Evolutionary conservation across 2,329 filamentous ascomycete genomes (phyloP).

Genomic region (Lachnellula subtilissima): DNA sequence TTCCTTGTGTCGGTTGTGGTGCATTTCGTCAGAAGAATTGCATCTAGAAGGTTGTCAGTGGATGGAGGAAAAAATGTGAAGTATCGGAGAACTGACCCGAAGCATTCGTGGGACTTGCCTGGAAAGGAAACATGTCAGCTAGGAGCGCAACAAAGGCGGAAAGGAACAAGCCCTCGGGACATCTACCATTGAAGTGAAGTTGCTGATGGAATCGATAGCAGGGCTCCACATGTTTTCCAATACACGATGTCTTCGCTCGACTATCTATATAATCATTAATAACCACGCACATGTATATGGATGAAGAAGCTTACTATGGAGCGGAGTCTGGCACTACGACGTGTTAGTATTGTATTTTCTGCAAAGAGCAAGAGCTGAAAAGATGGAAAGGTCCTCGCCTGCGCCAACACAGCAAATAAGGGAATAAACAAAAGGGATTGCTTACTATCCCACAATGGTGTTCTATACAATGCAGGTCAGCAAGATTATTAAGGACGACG

Average conservation of each 20-base stretch:
- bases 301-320: constrained; percentile 22
- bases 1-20: constrained; percentile 29
- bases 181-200: constrained; percentile 30
- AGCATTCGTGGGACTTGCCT: constrained; percentile 10
- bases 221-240: constrained; percentile 32
- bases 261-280: constrained; percentile 20
- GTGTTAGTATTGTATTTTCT: too few relatives aligned
- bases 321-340: constrained; percentile 21
- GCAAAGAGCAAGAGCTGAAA: too few relatives aligned
- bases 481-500: background rate
- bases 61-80: background rate
- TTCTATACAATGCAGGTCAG: constrained; percentile 21
- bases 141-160: background rate
- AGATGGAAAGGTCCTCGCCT: too few relatives aligned
- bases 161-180: background rate
- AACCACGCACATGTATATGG: background rate
- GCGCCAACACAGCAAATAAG: too few relatives aligned
- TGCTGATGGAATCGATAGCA: constrained; percentile 32
- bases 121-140: constrained; percentile 1
- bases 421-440: too few relatives aligned
- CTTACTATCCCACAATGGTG: constrained; percentile 28
- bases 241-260: constrained; percentile 27
- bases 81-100: background rate
- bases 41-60: constrained; percentile 22
- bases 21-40: constrained; percentile 29